Percentiles rank a stretch among this genome's conserved stretches.
phyloP scores from a whole-genome alignment of 139 green algal species.

The Yamagishiella unicocca region DNA sequence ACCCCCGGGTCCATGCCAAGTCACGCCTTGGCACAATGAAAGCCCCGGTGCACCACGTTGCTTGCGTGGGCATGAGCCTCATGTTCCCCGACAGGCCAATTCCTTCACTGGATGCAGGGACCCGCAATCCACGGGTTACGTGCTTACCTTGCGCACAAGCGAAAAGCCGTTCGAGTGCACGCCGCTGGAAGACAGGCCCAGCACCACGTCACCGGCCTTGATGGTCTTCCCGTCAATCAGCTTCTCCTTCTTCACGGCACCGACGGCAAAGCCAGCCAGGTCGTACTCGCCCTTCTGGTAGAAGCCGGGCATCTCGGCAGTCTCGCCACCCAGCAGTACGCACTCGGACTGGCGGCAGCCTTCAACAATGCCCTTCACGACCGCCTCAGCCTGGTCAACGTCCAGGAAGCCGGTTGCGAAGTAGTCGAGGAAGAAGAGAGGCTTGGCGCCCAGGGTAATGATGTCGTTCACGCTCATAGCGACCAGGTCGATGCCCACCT shows the following conservation, averaged over 20 bases:
- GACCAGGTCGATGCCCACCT: slow-evolving; percentile 95
- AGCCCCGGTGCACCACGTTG: too few species aligned
- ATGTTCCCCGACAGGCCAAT: too few species aligned
- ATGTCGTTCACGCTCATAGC: slow-evolving; percentile 99
- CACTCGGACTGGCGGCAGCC: slow-evolving; percentile 93
- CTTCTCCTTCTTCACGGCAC: slow-evolving; percentile 92
- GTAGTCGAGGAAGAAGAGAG: slow-evolving; percentile 99
- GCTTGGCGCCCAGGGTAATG: slow-evolving; percentile 92
- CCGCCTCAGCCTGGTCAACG: slow-evolving; percentile 93
- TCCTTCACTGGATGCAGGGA: too few species aligned
- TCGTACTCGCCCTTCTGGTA: slow-evolving; percentile 98
- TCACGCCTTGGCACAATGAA: too few species aligned
- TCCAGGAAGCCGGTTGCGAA: slow-evolving; percentile 94
- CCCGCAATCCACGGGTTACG: too few species aligned
- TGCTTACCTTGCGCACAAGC: slow-evolving; percentile 89
- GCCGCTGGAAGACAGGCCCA: slow-evolving; percentile 88
- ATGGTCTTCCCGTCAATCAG: slow-evolving; percentile 93
- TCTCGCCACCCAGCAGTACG: slow-evolving; percentile 95
- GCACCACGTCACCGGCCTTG: slow-evolving; percentile 86
- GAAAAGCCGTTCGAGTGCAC: slow-evolving; percentile 98
- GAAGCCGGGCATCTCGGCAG: slow-evolving; percentile 98
- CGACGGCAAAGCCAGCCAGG: slow-evolving; percentile 97
- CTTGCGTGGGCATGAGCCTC: too few species aligned
- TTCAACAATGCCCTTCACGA: slow-evolving; percentile 97
- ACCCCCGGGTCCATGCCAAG: too few species aligned